Conservation (phyloP, 2,329 filamentous ascomycete species). For the Aspergillus pseudoterreus region DNA sequence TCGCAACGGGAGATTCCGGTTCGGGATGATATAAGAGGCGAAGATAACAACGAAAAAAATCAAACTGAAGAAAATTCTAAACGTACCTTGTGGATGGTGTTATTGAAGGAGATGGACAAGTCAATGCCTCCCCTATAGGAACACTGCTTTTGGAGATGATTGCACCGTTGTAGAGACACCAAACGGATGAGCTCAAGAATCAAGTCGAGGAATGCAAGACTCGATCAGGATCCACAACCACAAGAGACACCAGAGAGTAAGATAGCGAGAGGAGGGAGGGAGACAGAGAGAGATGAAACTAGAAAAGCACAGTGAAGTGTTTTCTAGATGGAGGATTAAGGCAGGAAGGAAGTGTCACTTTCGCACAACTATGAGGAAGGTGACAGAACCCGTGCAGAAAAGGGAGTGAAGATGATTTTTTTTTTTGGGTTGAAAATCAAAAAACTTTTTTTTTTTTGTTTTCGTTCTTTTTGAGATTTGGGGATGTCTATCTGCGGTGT, state of each 20-base stretch:
- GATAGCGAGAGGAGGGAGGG: not conserved
- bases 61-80: slow-evolving; percentile 12
- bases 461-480: slow-evolving; percentile 17
- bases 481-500: slow-evolving; percentile 24
- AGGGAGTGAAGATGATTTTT: slow-evolving; percentile 19
- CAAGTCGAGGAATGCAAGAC: slow-evolving; percentile 6
- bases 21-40: not conserved
- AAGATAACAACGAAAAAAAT: not conserved
- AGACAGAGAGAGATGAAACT: slow-evolving; percentile 9
- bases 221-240: slow-evolving; percentile 4
- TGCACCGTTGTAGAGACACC: slow-evolving; percentile 5
- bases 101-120: slow-evolving; percentile 83
- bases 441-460: slow-evolving; percentile 17
- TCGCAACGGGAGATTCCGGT: not conserved
- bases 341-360: slow-evolving; percentile 10
- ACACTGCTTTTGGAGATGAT: slow-evolving; percentile 17
- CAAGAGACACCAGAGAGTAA: slow-evolving; percentile 10
- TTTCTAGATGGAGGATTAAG: slow-evolving; percentile 21
- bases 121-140: slow-evolving; percentile 82
- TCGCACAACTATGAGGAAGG: slow-evolving; percentile 14
- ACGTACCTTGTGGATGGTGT: slow-evolving; percentile 54
- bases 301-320: slow-evolving; percentile 40
- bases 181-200: slow-evolving; percentile 7
- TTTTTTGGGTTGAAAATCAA: slow-evolving; percentile 12
- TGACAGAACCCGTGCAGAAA: slow-evolving; percentile 10